These are phyloP conservation scores for Silene latifolia DNA, from an alignment of 148 eudicot species.

Conservation along the genomic window DNA sequence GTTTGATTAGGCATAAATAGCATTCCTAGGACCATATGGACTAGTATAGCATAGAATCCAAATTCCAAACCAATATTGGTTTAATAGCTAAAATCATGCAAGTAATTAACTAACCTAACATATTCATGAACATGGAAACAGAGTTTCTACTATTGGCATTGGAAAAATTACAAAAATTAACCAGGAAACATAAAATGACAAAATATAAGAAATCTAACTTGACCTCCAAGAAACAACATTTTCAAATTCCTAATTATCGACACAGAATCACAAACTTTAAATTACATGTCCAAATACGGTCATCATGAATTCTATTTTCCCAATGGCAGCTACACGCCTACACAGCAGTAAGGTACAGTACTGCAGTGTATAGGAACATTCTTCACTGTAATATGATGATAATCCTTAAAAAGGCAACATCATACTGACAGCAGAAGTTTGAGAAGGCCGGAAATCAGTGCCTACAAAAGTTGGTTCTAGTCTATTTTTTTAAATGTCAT, in stretches of 20 bases:
- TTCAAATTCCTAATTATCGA: not conserved
- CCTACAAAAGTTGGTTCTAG: not conserved
- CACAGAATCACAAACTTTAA: not conserved
- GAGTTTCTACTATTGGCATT: not conserved
- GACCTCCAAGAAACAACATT: not conserved
- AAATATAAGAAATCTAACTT: too few species aligned
- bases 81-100: not conserved
- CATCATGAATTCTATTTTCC: not conserved
- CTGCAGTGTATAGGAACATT: not conserved
- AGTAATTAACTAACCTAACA: not conserved
- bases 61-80: too few species aligned
- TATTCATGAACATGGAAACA: slow-evolving; percentile 3
- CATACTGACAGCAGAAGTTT: not conserved
- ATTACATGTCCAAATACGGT: not conserved
- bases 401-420: not conserved
- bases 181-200: not conserved
- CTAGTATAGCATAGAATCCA: too few species aligned
- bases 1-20: too few species aligned
- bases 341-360: not conserved
- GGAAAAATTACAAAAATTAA: not conserved
- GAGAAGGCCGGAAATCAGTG: slow-evolving; percentile 1
- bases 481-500: not conserved
- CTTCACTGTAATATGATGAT: not conserved
- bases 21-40: too few species aligned
- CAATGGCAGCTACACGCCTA: not conserved